These are phyloP conservation scores for Epichloe sp. DNA, from an alignment of 2,329 filamentous ascomycete species.

Conservation along the genomic window DNA sequence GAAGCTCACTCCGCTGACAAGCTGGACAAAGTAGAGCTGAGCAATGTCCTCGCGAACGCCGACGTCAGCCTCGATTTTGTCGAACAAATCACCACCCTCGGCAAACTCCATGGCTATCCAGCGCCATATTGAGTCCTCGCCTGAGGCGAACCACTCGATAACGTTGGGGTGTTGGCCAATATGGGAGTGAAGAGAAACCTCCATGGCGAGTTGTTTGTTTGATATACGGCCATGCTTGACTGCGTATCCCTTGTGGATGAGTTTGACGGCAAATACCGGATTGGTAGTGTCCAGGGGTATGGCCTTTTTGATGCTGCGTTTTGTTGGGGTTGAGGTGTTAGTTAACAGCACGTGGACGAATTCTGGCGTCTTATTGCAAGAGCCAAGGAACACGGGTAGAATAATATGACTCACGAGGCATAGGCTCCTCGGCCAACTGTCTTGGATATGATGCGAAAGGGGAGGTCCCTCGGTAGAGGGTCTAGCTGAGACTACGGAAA, in stretches of 20 bases:
- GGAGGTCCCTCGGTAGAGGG: constrained; percentile 70
- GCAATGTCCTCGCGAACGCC: constrained; percentile 91
- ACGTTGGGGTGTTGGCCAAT: constrained; percentile 86
- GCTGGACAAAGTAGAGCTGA: constrained; percentile 89
- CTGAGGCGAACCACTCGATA: constrained; percentile 81
- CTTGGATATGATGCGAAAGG: constrained; percentile 89
- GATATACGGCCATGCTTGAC: constrained; percentile 78
- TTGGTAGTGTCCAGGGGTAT: constrained; percentile 54
- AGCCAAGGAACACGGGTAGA: too few relatives aligned
- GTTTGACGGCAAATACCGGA: constrained; percentile 91
- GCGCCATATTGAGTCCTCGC: constrained; percentile 75
- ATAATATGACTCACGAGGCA: constrained; percentile 57
- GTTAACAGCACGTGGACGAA: too few relatives aligned
- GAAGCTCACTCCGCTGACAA: constrained; percentile 80
- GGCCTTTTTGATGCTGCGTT: constrained; percentile 76
- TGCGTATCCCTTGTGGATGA: constrained; percentile 96
- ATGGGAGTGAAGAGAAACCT: constrained; percentile 79
- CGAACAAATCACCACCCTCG: constrained; percentile 89
- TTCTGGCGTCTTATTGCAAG: too few relatives aligned
- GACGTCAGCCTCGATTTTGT: constrained; percentile 97
- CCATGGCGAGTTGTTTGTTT: constrained; percentile 79
- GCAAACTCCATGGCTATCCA: constrained; percentile 99
- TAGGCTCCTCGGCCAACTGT: constrained; percentile 96
- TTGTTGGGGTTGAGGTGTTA: too few relatives aligned
- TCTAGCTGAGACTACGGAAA: constrained; percentile 69